Evolutionary conservation across 805 yeast genomes (phyloP), one percentile per base, ranked within the genome.

Genomic region (Starmerella etchellsii): DNA sequence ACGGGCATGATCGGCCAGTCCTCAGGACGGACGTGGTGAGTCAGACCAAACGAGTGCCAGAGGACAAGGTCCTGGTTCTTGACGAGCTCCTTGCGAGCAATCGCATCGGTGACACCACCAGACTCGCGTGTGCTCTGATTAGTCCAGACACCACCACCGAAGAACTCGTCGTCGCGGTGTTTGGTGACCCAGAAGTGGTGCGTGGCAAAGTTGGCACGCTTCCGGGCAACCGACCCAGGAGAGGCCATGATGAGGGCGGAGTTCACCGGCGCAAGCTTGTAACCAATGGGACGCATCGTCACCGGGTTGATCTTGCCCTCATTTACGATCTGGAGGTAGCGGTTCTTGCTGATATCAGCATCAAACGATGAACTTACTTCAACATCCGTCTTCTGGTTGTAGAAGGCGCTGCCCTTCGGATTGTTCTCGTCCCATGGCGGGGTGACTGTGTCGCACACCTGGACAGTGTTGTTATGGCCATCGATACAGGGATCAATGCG

Each of bases 1-100:
- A 78, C 80, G 20, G 91, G 85, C 93, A 81, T 81, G 37, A 81
- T 85, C 36, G 91, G 91, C 78, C 79, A 81, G 62, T 81, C 88
- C 65, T 81, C 93, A 29, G 78, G 74, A 52, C 81, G 71, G 11
- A 45, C 49, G 53, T 79, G 71, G 58, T 81, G 93, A 2, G 88
- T 81, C 65, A 81, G 72, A 21, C 82, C 85, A 58, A 81, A 59
- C 35, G 88, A 80, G 50, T 81, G 79, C 87, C 87, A 81, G 37
- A 81, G 76, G 44, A 81, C 84, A 41, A 74, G 58, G 52, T 81
- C 87, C 15, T 76, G 74, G 61, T 80, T 71, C 22, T 55, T 78
- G 52, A 76, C 71, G 30, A 76, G 76, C 79, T 85, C 81, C 26
- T 47, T 40, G 26, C 57, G 54, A 15, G 44, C 45, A 5, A 53